phyloP scores from a whole-genome alignment of 768 basidiomycete genomes.

The Termitomyces titanicus region DNA sequence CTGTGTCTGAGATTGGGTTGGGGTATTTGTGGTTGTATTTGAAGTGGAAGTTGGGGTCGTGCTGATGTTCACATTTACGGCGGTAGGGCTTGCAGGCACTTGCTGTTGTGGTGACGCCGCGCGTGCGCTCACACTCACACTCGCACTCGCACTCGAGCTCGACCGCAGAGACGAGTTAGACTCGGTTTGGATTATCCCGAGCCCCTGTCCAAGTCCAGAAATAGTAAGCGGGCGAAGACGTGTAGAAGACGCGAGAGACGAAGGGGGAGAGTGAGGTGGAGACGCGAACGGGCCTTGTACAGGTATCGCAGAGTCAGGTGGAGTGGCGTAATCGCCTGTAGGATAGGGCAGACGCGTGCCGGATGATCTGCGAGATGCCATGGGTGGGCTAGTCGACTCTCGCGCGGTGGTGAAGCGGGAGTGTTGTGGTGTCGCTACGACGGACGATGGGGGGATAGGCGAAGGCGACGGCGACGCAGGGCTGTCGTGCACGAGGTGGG shows the following conservation, averaged over 20 bases:
- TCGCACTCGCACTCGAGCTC: constrained; percentile 4
- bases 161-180: constrained; percentile 24
- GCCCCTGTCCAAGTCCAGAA: constrained; percentile 29
- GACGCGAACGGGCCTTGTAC: constrained; percentile 34
- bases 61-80: neutral
- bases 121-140: constrained; percentile 7
- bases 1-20: neutral
- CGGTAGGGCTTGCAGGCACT: constrained; percentile 1
- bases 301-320: constrained; percentile 39
- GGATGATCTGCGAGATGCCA: constrained; percentile 39
- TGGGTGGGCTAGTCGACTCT: constrained; percentile 64
- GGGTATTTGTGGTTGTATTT: neutral
- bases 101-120: constrained; percentile 16
- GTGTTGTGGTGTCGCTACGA: constrained; percentile 29
- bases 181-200: constrained; percentile 20
- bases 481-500: constrained; percentile 32
- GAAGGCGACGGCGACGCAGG: constrained; percentile 22
- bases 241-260: constrained; percentile 52
- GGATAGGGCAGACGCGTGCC: constrained; percentile 75
- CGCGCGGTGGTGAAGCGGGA: constrained; percentile 41
- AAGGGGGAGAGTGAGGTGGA: constrained; percentile 42
- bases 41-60: neutral
- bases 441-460: neutral
- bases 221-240: constrained; percentile 45
- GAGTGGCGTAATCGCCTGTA: constrained; percentile 77